Percentiles rank a stretch among this genome's conserved stretches.
Conservation (phyloP, 2,329 filamentous ascomycete genomes). For the Penicillium verrucosum region DNA sequence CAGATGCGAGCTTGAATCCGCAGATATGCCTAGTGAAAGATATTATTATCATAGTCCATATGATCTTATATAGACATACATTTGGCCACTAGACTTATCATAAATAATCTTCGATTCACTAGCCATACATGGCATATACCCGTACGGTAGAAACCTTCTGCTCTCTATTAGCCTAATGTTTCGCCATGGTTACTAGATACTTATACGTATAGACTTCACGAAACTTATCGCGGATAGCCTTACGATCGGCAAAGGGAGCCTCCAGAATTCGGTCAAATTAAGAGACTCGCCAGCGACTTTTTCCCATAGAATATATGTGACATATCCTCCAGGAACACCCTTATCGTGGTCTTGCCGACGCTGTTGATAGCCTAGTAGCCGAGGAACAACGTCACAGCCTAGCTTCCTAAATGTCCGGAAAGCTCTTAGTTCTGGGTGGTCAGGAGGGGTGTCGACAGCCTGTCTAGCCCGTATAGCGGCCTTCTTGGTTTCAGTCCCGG, state of each 20-base stretch:
- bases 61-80: background rate
- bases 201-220: slow-evolving; percentile 3
- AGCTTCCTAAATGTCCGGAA: background rate
- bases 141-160: background rate
- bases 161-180: background rate
- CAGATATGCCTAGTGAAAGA: background rate
- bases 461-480: background rate
- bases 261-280: slow-evolving; percentile 2
- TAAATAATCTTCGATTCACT: slow-evolving; percentile 4
- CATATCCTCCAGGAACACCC: slow-evolving; percentile 1
- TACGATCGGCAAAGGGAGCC: slow-evolving; percentile 2
- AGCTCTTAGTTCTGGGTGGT: slow-evolving; percentile 1
- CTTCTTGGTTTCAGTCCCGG: slow-evolving; percentile 1
- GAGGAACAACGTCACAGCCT: slow-evolving; percentile 3
- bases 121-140: slow-evolving; percentile 5
- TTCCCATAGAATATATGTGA: slow-evolving; percentile 5
- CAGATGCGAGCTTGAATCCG: background rate
- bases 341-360: background rate
- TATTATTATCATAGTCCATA: background rate
- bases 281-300: slow-evolving; percentile 3
- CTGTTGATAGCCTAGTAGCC: slow-evolving; percentile 3
- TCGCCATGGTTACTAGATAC: background rate
- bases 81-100: slow-evolving; percentile 3
- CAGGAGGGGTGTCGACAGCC: background rate
- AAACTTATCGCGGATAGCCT: slow-evolving; percentile 6